These are phyloP conservation scores for Alternaria consortialis DNA, from an alignment of 2,329 filamentous ascomycete genomes.

Conservation along the genomic window DNA sequence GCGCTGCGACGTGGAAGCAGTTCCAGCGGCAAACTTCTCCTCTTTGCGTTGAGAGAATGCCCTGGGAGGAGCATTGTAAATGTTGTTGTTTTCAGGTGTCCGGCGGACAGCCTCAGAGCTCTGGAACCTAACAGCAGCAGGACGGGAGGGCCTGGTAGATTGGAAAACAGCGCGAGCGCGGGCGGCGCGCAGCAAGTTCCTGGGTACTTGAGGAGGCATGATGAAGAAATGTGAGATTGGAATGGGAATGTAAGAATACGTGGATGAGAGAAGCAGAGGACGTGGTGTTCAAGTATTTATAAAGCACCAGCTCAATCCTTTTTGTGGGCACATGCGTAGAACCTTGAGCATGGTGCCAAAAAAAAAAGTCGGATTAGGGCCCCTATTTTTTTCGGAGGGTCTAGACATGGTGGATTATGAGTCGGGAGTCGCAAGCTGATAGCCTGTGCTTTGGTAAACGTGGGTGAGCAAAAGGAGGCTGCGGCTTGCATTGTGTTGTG, in stretches of 20 bases:
- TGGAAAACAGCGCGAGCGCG: conserved; percentile 23
- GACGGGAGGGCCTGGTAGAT: conserved; percentile 15
- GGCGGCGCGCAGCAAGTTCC: conserved; percentile 22
- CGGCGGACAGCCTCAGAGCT: conserved; percentile 19
- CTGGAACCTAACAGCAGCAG: conserved; percentile 19
- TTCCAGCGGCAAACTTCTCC: conserved; percentile 7
- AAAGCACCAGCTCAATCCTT: conserved; percentile 14
- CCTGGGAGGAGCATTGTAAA: conserved; percentile 17
- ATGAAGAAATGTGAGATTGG: conserved; percentile 1
- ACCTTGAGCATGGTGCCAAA: conserved; percentile 10
- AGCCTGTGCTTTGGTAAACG: conserved; percentile 22
- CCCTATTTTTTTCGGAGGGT: conserved; percentile 22
- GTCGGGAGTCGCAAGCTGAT: conserved; percentile 18
- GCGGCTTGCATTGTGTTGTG: conserved; percentile 22
- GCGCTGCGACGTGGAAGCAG: conserved; percentile 2
- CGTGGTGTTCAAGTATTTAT: conserved; percentile 8
- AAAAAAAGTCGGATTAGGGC: conserved; percentile 17
- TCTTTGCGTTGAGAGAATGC: conserved; percentile 12
- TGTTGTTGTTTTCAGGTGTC: conserved; percentile 7
- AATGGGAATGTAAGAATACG: conserved; percentile 5
- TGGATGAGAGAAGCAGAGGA: conserved; percentile 10
- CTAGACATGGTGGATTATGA: conserved; percentile 23
- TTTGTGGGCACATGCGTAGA: conserved; percentile 18
- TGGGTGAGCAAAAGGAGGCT: conserved; percentile 18
- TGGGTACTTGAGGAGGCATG: conserved; percentile 24